These are phyloP conservation scores for Extremus antarcticus DNA, from an alignment of 495 filamentous ascomycete species.

Conservation along the genomic window DNA sequence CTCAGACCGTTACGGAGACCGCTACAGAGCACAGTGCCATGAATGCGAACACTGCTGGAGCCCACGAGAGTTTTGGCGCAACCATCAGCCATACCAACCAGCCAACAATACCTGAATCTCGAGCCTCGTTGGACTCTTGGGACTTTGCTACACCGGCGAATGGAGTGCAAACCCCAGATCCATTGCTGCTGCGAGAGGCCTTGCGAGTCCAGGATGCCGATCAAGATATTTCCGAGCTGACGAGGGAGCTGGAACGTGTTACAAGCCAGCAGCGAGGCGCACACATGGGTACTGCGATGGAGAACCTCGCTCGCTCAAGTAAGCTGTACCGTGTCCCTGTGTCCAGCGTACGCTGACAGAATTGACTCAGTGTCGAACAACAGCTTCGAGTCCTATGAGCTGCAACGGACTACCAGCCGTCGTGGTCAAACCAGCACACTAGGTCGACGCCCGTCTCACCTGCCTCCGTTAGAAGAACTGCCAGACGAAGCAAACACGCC, in stretches of 20 bases:
- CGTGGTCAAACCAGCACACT: background rate
- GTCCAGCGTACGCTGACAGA: too few relatives aligned
- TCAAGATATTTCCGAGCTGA: background rate
- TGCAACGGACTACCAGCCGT: background rate
- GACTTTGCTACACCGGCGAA: background rate
- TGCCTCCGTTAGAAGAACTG: too few relatives aligned
- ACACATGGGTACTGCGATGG: background rate
- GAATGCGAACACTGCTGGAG: background rate
- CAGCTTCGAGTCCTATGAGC: background rate
- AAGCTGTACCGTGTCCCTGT: too few relatives aligned
- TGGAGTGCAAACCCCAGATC: background rate
- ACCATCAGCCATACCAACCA: background rate
- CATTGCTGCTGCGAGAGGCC: background rate
- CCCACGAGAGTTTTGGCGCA: background rate
- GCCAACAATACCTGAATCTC: background rate
- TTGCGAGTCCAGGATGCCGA: background rate
- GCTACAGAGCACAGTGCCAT: background rate
- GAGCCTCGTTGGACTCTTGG: background rate
- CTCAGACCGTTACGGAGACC: background rate
- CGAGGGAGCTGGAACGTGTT: background rate
- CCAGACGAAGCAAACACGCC: constrained; percentile 9
- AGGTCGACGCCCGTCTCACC: background rate
- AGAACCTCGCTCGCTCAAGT: background rate
- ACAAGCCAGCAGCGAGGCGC: background rate
- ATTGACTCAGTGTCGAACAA: background rate